Evolutionary conservation across 805 yeast species (phyloP).

Genomic region (Metschnikowia shivogae): DNA sequence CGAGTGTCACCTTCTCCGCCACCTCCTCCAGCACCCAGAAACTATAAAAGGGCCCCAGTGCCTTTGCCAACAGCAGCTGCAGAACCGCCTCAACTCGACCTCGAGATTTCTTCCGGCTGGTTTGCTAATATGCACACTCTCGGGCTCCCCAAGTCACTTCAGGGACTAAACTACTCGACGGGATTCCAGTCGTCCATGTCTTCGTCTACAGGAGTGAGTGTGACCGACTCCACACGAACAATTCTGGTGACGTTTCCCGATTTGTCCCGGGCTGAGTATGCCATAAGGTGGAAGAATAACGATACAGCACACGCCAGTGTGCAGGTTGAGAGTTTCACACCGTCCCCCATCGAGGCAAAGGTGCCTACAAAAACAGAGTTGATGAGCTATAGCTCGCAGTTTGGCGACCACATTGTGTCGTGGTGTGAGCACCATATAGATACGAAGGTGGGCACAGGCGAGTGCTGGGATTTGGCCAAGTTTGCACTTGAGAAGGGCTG

Average conservation of each 20-base stretch:
- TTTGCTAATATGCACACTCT: constrained; percentile 29
- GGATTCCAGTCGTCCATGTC: constrained; percentile 14
- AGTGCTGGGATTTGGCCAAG: constrained; percentile 59
- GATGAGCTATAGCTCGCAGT: constrained; percentile 30
- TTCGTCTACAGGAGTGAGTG: constrained; percentile 6
- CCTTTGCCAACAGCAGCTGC: constrained; percentile 16
- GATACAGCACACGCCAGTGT: constrained; percentile 21
- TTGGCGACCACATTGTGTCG: constrained; percentile 50
- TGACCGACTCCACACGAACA: constrained; percentile 19
- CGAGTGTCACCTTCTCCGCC: constrained; percentile 27
- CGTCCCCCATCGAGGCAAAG: constrained; percentile 39
- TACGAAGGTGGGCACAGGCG: constrained; percentile 50
- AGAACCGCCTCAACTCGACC: constrained; percentile 35
- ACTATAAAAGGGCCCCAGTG: constrained; percentile 18
- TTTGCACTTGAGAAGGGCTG: constrained; percentile 52
- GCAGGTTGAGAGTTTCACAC: constrained; percentile 28
- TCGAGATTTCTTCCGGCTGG: constrained; percentile 47
- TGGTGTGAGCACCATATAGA: constrained; percentile 52
- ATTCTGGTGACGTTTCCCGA: constrained; percentile 41
- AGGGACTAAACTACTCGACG: constrained; percentile 32
- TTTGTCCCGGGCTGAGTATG: constrained; percentile 33
- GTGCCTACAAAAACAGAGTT: constrained; percentile 33
- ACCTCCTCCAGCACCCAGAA: constrained; percentile 33
- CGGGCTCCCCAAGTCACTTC: constrained; percentile 35
- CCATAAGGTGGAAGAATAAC: constrained; percentile 38